Evolutionary conservation across 2,329 filamentous ascomycete species (phyloP), one percentile per base, ranked within the genome.

Genomic region (Magnaporthales sp.): DNA sequence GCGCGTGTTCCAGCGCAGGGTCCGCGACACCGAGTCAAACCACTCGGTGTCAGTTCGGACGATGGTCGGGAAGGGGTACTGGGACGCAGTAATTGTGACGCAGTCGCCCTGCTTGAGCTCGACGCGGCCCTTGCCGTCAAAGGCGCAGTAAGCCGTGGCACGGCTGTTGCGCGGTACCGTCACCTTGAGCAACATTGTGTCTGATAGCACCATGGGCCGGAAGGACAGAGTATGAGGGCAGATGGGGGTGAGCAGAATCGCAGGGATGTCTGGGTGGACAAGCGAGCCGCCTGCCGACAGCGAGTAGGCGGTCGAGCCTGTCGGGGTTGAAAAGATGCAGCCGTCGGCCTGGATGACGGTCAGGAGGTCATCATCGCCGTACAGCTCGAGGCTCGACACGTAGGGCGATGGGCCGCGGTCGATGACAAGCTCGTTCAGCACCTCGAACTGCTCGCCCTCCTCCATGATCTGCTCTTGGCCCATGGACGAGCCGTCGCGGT

Each of bases 391-490:
- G 78, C 97, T 96, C 60, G 94, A 98, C 68, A 99, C 94, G 75
- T 98, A 99, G 24, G 94, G 93, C 19, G 92, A 96, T 73, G 95
- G 95, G 70, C 95, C 95, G 68, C 95, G 91, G 79, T 99, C 95
- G 73, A 99, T 98, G 77, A 99, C 94, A 65, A 99, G 88, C 80
- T 99, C 95, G 78, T 99, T 99, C 70, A 99, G 87, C 24, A 99
- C 94, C 80, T 99, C 95, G 70, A 97, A 98, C 73, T 97, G 93
- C 80, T 98, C 94, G 61, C 90, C 92, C 77, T 97, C 93, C 72
- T 95, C 90, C 70, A 89, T 85, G 54, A 87, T 86, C n/a, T 86
- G 83, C 11, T 84, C 85, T 2, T 80, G 76, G 38, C 38, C 38
- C 38, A 46, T 46, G 15, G 38, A 46, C 4, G 80, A 77, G 31